A percentile compares a stretch with the other conserved stretches of the same genome.
These are phyloP conservation scores for Phaseolus lunatus DNA, from an alignment of 306 rosid species.

Conservation along the genomic window DNA sequence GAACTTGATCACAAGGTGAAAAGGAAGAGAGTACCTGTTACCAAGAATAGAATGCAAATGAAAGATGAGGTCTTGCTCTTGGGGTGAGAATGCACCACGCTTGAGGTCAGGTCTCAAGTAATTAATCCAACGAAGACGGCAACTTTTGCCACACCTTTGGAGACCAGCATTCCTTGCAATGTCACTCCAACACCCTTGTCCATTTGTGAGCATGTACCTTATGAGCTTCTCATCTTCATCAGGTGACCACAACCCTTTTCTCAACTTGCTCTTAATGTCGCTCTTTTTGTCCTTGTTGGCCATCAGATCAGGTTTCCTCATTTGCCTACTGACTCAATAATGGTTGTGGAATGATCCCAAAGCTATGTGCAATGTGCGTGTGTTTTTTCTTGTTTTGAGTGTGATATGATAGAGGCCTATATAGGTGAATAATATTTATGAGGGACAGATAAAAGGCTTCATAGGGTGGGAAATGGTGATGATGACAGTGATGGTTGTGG, in stretches of 20 bases:
- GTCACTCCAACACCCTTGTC: constrained; percentile 90
- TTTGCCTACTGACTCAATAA: constrained; percentile 2
- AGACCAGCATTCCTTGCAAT: constrained; percentile 79
- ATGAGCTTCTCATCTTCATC: constrained; percentile 84
- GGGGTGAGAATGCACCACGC: constrained; percentile 77
- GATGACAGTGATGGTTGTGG: constrained; percentile 61
- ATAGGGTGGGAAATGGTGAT: constrained; percentile 67
- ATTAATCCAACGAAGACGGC: constrained; percentile 92
- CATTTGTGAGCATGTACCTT: constrained; percentile 76
- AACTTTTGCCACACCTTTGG: constrained; percentile 79
- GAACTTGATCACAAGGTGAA: neutral
- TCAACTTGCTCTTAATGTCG: constrained; percentile 47
- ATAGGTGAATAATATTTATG: constrained; percentile 40
- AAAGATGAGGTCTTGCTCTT: constrained; percentile 68
- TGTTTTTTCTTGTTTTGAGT: constrained; percentile 21
- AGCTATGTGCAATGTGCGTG: neutral
- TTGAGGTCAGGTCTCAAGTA: constrained; percentile 84
- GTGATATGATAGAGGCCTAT: constrained; percentile 43
- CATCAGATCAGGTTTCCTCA: constrained; percentile 51
- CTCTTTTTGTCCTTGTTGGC: constrained; percentile 37
- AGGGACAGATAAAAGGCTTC: constrained; percentile 55
- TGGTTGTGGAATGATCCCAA: neutral
- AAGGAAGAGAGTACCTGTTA: constrained; percentile 53
- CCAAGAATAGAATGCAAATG: constrained; percentile 82
- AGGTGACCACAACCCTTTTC: constrained; percentile 86